phyloP scores from a whole-genome alignment of 768 basidiomycete species.

The Dictyophora rubrovolvata region DNA sequence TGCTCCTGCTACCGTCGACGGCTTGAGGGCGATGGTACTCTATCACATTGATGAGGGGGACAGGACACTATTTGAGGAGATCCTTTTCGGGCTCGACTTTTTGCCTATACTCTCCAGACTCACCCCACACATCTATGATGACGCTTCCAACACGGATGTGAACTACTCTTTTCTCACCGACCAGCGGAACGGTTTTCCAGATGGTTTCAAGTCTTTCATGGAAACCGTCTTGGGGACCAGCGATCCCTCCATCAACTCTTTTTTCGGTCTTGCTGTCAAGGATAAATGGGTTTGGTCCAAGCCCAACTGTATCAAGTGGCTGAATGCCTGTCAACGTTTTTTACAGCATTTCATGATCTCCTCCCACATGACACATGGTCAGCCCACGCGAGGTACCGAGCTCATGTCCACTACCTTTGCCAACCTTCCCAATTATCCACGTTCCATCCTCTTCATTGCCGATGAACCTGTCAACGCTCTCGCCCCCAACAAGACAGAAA shows the following conservation, averaged over 20 bases:
- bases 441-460: neutral
- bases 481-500: neutral
- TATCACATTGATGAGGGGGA: neutral
- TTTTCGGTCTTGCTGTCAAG: neutral
- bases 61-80: neutral
- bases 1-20: neutral
- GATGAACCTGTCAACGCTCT: neutral
- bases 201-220: too few species aligned
- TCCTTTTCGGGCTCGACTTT: neutral
- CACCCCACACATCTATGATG: neutral
- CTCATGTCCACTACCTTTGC: neutral
- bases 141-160: neutral
- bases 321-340: neutral
- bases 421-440: neutral
- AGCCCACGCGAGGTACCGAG: neutral
- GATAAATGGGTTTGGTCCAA: neutral
- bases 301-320: neutral
- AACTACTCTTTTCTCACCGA: neutral
- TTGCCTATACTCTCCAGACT: neutral
- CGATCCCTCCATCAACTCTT: too few species aligned
- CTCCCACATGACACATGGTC: neutral
- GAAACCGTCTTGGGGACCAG: neutral
- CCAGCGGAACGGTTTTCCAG: neutral
- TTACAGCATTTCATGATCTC: neutral
- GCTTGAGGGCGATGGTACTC: neutral